Percentiles rank a stretch among this genome's conserved stretches.
These are phyloP conservation scores for Cutaneotrichosporon mucoides DNA, from an alignment of 1,284 basidiomycete genomes.

Conservation along the genomic window DNA sequence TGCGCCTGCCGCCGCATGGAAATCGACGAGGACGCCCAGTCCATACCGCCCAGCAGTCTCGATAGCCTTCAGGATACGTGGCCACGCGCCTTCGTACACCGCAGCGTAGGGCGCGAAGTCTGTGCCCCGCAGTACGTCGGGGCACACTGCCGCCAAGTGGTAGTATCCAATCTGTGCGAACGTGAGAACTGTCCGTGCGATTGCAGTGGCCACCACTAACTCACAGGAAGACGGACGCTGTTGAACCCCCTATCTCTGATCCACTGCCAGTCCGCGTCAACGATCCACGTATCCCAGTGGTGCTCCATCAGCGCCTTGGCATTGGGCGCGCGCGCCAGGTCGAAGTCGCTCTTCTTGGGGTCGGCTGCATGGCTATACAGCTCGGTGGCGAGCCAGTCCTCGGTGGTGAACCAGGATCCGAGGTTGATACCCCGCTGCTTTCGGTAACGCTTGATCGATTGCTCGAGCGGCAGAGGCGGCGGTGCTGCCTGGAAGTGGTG, in stretches of 20 bases:
- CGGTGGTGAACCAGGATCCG: constrained; percentile 67
- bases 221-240: constrained; percentile 74
- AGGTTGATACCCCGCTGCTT: constrained; percentile 80
- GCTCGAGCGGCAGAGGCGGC: constrained; percentile 17
- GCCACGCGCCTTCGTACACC: constrained; percentile 70
- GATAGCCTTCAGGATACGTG: constrained; percentile 64
- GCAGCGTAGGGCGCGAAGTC: constrained; percentile 61
- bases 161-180: constrained; percentile 64
- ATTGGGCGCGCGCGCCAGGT: constrained; percentile 57
- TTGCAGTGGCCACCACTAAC: constrained; percentile 25
- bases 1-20: constrained; percentile 52
- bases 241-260: constrained; percentile 71
- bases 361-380: constrained; percentile 47
- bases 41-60: constrained; percentile 59
- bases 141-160: constrained; percentile 62
- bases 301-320: constrained; percentile 63
- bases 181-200: neutral
- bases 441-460: constrained; percentile 58
- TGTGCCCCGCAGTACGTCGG: constrained; percentile 63
- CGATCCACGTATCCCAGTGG: constrained; percentile 80
- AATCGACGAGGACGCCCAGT: constrained; percentile 70
- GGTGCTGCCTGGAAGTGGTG: constrained; percentile 11
- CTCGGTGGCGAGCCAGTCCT: constrained; percentile 64
- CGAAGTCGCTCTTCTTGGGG: constrained; percentile 58
- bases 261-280: constrained; percentile 67